Evolutionary conservation across 345 rosid genomes (phyloP).

Genomic region (Aurinia saxatilis): DNA sequence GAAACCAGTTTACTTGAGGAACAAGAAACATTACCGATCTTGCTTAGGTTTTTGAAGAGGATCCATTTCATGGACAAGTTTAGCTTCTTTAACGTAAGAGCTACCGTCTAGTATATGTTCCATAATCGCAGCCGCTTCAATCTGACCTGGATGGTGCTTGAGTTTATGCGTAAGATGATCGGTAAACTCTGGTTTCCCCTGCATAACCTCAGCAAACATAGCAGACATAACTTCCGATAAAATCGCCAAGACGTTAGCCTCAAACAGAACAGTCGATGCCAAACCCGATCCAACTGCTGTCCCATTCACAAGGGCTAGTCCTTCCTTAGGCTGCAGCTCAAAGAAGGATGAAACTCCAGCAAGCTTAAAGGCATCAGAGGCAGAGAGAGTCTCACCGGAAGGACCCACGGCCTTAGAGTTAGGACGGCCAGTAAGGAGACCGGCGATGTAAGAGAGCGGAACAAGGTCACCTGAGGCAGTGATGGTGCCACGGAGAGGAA

Average conservation of each 20-base stretch:
- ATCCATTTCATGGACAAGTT: constrained; percentile 40
- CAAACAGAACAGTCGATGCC: constrained; percentile 55
- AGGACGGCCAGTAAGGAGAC: constrained; percentile 51
- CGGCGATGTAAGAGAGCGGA: constrained; percentile 66
- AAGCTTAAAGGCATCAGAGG: constrained; percentile 38
- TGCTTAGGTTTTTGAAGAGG: constrained; percentile 54
- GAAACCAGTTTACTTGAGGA: not conserved
- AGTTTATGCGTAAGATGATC: constrained; percentile 57
- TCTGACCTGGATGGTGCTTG: constrained; percentile 68
- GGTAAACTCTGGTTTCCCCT: constrained; percentile 52
- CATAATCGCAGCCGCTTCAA: constrained; percentile 62
- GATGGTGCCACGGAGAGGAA: constrained; percentile 73
- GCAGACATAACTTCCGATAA: constrained; percentile 49
- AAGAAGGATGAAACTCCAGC: constrained; percentile 48
- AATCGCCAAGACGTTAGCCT: constrained; percentile 40
- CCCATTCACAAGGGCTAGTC: constrained; percentile 61
- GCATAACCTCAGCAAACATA: constrained; percentile 53
- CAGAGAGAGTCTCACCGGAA: constrained; percentile 38
- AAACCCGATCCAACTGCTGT: constrained; percentile 67
- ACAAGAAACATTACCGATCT: constrained; percentile 29
- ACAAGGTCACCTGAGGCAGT: constrained; percentile 69
- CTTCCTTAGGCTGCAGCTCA: constrained; percentile 66
- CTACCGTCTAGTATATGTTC: constrained; percentile 58
- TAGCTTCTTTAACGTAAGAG: constrained; percentile 41
- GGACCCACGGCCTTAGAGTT: constrained; percentile 60